These are phyloP conservation scores for Petunia axillaris DNA, from an alignment of 257 asterid species.

Conservation along the genomic window DNA sequence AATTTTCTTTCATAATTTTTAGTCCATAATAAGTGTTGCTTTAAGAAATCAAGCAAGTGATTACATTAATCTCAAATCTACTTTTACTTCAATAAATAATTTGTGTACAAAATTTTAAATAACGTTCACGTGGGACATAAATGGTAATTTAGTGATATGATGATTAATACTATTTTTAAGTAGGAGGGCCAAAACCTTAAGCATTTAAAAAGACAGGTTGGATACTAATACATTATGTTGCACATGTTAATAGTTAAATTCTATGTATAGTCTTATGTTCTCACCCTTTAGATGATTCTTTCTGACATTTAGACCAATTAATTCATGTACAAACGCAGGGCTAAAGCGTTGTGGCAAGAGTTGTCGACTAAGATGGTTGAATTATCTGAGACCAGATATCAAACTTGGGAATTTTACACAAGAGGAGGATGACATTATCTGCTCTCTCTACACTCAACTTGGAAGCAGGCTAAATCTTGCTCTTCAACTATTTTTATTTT, in stretches of 20 bases:
- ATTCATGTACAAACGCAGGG: slow-evolving; percentile 31
- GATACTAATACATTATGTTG: too few species aligned
- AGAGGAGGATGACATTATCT: slow-evolving; percentile 50
- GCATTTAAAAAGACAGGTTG: too few species aligned
- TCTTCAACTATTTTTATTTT: background rate
- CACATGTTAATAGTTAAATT: too few species aligned
- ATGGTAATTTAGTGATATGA: background rate
- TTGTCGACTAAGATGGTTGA: slow-evolving; percentile 64
- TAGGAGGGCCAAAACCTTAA: too few species aligned
- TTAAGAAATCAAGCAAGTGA: background rate
- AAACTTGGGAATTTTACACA: slow-evolving; percentile 57
- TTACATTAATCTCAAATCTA: background rate
- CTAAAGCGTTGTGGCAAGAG: slow-evolving; percentile 65
- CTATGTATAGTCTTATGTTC: background rate
- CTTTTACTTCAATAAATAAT: background rate
- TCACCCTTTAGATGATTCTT: background rate
- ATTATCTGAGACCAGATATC: slow-evolving; percentile 62
- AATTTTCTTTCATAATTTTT: too few species aligned
- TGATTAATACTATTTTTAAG: background rate
- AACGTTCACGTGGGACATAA: background rate
- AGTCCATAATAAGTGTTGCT: background rate
- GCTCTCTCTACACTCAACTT: slow-evolving; percentile 39
- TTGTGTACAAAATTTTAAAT: too few species aligned
- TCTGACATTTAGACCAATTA: background rate
- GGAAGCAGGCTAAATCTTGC: slow-evolving; percentile 56